Evolutionary conservation across 2,329 filamentous ascomycete genomes (phyloP), one percentile per base, ranked within the genome.

Genomic region (Epicoccum nigrum): DNA sequence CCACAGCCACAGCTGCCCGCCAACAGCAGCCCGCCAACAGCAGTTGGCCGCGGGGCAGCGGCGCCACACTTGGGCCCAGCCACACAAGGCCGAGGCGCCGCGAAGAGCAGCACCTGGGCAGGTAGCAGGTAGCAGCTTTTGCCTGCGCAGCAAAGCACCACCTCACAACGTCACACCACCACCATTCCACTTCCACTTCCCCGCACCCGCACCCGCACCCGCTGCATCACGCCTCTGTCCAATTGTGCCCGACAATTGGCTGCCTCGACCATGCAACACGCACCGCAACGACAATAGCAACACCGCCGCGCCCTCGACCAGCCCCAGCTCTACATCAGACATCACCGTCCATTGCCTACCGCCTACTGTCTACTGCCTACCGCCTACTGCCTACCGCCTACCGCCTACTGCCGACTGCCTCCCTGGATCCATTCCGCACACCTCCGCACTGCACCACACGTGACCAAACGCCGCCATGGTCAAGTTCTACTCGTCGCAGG

Each of bases 401-500:
- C 23, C 11, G 23, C 23, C 23, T 27, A 27, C 23, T 27, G 23
- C 23, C 37, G 9, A 31, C 47, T 17, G 27, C 20, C 49, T 20
- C 41, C 21, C n/a, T n/a, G n/a, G n/a, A n/a, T n/a, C n/a, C n/a
- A n/a, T 35, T 23, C 41, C 20, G 16, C 32, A 9, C 31, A 34
- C 41, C 34, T 23, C 35, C 20, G 20, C 20, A 3, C 19, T 16
- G 23, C 23, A 25, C 44, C 39, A 31, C 13, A 21, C 31, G 31
- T 19, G 17, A 33, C 19, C 20, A 19, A 11, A 11, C 16, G 6
- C 33, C 56, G 61, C 45, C 21, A 81, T 81, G 79, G 79, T 81
- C 61, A 80, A 80, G 68, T 79, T 81, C 72, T 80, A 80, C 73
- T 74, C 73, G 38, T 72, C 69, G 64, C 85, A 83, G 75, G 87